Evolutionary conservation across 2,329 filamentous ascomycete species (phyloP).

Genomic region (Neofusicoccum laricinum): DNA sequence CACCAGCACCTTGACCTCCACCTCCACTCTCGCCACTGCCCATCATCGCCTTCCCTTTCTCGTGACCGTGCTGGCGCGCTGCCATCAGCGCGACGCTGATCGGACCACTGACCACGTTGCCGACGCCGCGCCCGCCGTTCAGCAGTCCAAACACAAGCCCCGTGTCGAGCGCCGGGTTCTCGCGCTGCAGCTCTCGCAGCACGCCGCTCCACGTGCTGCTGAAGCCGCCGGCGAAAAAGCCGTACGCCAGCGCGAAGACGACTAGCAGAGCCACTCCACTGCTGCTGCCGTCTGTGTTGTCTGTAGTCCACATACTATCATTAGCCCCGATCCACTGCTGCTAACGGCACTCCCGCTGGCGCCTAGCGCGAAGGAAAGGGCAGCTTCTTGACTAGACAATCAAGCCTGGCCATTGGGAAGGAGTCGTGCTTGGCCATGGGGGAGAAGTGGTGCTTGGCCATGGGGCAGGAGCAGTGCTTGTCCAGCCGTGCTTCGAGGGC

Average conservation of each 20-base stretch:
- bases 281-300: not conserved
- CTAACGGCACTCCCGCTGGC: no score
- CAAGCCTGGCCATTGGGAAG: no score
- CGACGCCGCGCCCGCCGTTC: conserved; percentile 47
- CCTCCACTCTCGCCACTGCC: conserved; percentile 15
- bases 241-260: conserved; percentile 43
- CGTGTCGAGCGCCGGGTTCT: conserved; percentile 31
- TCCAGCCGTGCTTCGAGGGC: no score
- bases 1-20: conserved; percentile 17
- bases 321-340: no score
- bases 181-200: not conserved
- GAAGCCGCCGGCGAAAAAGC: conserved; percentile 40
- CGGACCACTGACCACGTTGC: conserved; percentile 49
- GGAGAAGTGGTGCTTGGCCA: no score
- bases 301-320: no score
- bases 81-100: conserved; percentile 44
- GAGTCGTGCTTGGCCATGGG: no score
- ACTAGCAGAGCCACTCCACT: conserved; percentile 35
- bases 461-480: no score
- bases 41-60: not conserved
- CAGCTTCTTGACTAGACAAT: no score
- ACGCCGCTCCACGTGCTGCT: conserved; percentile 41
- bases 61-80: conserved; percentile 17
- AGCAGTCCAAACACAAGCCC: conserved; percentile 47
- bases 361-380: no score